phyloP scores from a whole-genome alignment of 805 yeast species.

The Saccharomycopsis fodiens region DNA sequence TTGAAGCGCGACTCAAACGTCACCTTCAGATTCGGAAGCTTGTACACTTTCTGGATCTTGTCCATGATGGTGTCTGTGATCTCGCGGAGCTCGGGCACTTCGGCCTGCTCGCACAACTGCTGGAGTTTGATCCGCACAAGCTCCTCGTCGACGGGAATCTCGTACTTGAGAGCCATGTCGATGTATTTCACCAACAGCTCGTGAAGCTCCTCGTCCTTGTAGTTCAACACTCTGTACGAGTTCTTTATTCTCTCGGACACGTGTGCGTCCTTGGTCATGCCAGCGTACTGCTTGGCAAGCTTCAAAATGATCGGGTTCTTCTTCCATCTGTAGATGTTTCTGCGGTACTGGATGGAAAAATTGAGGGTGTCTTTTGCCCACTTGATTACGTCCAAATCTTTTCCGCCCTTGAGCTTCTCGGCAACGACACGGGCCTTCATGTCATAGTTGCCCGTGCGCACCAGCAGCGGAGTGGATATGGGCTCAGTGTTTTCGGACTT shows the following conservation, averaged over 20 bases:
- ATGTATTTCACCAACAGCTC: slow-evolving; percentile 5
- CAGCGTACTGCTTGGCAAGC: slow-evolving; percentile 16
- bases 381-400: slow-evolving; percentile 13
- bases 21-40: background rate
- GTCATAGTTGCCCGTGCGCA: slow-evolving; percentile 12
- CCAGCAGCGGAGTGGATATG: no score
- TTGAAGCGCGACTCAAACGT: background rate
- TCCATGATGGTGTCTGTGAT: background rate
- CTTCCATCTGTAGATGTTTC: slow-evolving; percentile 16
- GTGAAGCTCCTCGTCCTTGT: slow-evolving; percentile 2
- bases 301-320: slow-evolving; percentile 15
- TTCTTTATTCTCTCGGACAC: slow-evolving; percentile 15
- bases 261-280: slow-evolving; percentile 14
- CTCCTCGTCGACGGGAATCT: slow-evolving; percentile 1
- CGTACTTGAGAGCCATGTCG: slow-evolving; percentile 7
- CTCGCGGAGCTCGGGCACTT: background rate
- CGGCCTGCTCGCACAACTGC: slow-evolving; percentile 5
- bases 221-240: slow-evolving; percentile 11
- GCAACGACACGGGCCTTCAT: slow-evolving; percentile 16
- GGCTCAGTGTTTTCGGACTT: no score
- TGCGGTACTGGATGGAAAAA: slow-evolving; percentile 12
- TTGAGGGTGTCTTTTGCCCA: slow-evolving; percentile 9
- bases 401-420: slow-evolving; percentile 16
- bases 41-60: background rate
- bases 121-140: slow-evolving; percentile 6